Evolutionary conservation across 1,139 yeast genomes (phyloP), one percentile per base, ranked within the genome.

Genomic region (Hyphopichia khmerensis): DNA sequence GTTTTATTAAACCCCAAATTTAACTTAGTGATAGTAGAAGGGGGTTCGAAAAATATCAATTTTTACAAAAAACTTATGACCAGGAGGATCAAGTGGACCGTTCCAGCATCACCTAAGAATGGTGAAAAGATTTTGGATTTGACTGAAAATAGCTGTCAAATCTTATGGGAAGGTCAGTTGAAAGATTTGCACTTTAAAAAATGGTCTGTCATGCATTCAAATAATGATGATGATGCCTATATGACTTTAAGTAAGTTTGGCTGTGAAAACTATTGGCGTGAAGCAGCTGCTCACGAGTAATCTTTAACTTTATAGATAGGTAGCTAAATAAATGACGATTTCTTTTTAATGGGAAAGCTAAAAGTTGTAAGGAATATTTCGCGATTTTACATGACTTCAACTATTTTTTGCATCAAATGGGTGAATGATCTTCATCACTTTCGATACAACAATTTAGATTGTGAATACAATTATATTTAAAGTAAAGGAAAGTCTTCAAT

Each of bases 141-240:
- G 43, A 50, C 66, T 0, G 53, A 56, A 1, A 87, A 86, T 55
- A 59, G 56, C 41, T 82, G 90, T 51, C 53, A 57, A 3, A 52
- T 84, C 15, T 54, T 87, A 2, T 91, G 97, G 97, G 84, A 82
- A 48, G 97, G 97, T 0, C 82, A 80, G 48, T 47, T 87, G 33
- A 64, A 67, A 40, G 74, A 75, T 2, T 56, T 75, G 23, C 71
- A 71, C 43, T 87, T 86, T 59, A 68, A 70, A 43, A 76, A 77
- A 54, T 87, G 95, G 93, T 73, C 81, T 2, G 60, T 75, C 11
- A 70, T 79, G 62, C 64, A 71, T 37, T 67, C 80, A 2, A 65
- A 69, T 16, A 60, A 74, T 14, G 86, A 81, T 40, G 78, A 72
- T n/a, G 82, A 77, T 18, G 82, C 85, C 0, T 51, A 76, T 33